Base-by-base conservation (phyloP, 2,329 filamentous ascomycete species). In the Drechmeria coniospora region DNA sequence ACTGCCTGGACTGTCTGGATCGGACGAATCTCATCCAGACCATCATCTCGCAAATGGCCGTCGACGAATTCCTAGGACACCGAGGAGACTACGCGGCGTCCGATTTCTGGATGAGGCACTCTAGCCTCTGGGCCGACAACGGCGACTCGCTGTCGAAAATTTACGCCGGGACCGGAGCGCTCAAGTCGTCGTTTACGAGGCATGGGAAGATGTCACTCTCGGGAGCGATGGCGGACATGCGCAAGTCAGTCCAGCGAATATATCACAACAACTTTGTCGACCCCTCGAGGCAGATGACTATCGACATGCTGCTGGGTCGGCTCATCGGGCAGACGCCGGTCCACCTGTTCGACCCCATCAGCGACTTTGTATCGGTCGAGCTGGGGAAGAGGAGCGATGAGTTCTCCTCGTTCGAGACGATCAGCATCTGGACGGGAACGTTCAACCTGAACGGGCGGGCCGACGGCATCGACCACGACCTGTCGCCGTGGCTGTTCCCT, bases 221-320 rank as follows among this genome's bases (percentile, higher is more conserved):
- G 1, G 90, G 90, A 16, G 82, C 86, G 8, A 71, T 98, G 40
- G 86, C 90, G n/a, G 90, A 98, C 56, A 79, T 84, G 24, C 73
- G 87, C 30, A 98, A 98, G 54, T 93, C 83, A 38, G 86, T 87
- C 1, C 90, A 90, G 28, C 69, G 90, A 33, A 70, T 94, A 36
- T 95, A 94, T 47, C 87, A 94, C 56, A 98, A 98, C 56, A 95
- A 94, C 47, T 95, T 98, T 49, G 72, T 84, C 7, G 90, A 98
- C 50, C 92, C 92, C 38, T 80, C 77, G 14, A 68, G 84, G 25
- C 90, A 98, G 48, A 86, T 83, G 40, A 94, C 83, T 1, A 95
- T 98, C 39, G 90, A 98, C 51, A 76, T 92, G 57, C 65, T 98
- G 5, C 63, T 98, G 5, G 87, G 87, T 3, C 70, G 84, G 29